Evolutionary conservation across 495 filamentous ascomycete species (phyloP), one percentile per base, ranked within the genome.

Genomic region (Neurospora cerealis): DNA sequence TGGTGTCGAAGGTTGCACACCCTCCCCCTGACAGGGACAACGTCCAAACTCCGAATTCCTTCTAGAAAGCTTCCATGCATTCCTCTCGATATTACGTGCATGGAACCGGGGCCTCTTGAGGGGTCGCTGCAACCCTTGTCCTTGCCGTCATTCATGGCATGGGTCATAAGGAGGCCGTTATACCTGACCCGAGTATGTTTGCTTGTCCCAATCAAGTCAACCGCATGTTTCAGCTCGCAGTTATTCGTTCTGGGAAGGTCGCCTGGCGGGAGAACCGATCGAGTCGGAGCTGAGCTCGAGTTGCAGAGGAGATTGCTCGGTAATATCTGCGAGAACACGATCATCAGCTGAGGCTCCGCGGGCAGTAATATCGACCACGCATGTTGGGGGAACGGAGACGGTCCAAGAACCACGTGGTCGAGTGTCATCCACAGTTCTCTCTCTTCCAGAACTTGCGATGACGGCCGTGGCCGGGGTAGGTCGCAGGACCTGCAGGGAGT

Each of bases 51-150:
- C 48, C 24, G 32, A 36, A 38, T 73, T 74, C 70, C 66, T 75
- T 76, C 74, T 48, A 73, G 72, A 76, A 74, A 69, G 17, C 72
- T 77, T 75, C 72, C 70, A 74, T 70, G 72, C 74, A 75, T 75
- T 71, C 72, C 69, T 69, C 62, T 38, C 69, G 41, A 42, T 75
- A 69, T 71, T 75, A 44, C 72, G 66, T 54, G 46, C 46, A 54
- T 28, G 21, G 46, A 54, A 24, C 46, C 21, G 46, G 21, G 46
- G n/a, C 10, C n/a, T 48, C 48, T 28, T 17, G 13, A 15, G 24
- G 48, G 48, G 48, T 62, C 10, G 46, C n/a, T 24, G 21, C 10
- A 28, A 54, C 46, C 46, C n/a, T 28, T 54, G 46, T 28, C 10
- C 10, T 28, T 32, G 48, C 48, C 24, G 5, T 17, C 21, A 32